These are phyloP conservation scores for Adansonia rubrostipa DNA, from an alignment of 441 rosid species.

Conservation along the genomic window DNA sequence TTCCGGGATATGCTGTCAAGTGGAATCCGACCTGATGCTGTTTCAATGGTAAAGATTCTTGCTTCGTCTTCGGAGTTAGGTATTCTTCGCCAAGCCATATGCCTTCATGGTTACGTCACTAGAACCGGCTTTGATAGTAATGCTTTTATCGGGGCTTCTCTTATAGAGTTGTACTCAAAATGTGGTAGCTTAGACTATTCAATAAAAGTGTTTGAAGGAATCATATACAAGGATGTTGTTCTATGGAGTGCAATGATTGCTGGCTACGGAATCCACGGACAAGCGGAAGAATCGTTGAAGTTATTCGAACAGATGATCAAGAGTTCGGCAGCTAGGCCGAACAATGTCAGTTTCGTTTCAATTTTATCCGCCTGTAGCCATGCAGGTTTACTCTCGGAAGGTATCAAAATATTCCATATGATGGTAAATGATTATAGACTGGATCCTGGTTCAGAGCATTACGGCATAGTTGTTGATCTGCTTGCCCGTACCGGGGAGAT, in stretches of 20 bases:
- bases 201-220: slow-evolving; percentile 43
- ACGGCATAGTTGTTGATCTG: slow-evolving; percentile 61
- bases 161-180: slow-evolving; percentile 61
- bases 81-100: slow-evolving; percentile 51
- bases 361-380: slow-evolving; percentile 63
- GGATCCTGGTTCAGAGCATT: slow-evolving; percentile 51
- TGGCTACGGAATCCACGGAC: slow-evolving; percentile 59
- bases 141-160: slow-evolving; percentile 47
- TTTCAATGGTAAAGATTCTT: slow-evolving; percentile 60
- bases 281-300: slow-evolving; percentile 44
- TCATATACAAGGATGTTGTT: slow-evolving; percentile 49
- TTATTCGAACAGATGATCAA: slow-evolving; percentile 45
- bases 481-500: slow-evolving; percentile 58
- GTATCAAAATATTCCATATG: slow-evolving; percentile 45
- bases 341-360: slow-evolving; percentile 54
- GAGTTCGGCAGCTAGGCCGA: slow-evolving; percentile 46
- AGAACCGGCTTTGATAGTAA: slow-evolving; percentile 48
- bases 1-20: slow-evolving; percentile 47
- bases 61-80: slow-evolving; percentile 55
- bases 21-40: slow-evolving; percentile 51
- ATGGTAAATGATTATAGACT: slow-evolving; percentile 47
- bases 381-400: slow-evolving; percentile 53
- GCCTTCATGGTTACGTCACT: slow-evolving; percentile 54
- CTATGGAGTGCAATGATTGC: slow-evolving; percentile 66
- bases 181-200: slow-evolving; percentile 54